Percentiles rank a stretch among this genome's conserved stretches.
Evolutionary conservation across 1,139 yeast genomes (phyloP).

Genomic region (Kazachstania sp.): DNA sequence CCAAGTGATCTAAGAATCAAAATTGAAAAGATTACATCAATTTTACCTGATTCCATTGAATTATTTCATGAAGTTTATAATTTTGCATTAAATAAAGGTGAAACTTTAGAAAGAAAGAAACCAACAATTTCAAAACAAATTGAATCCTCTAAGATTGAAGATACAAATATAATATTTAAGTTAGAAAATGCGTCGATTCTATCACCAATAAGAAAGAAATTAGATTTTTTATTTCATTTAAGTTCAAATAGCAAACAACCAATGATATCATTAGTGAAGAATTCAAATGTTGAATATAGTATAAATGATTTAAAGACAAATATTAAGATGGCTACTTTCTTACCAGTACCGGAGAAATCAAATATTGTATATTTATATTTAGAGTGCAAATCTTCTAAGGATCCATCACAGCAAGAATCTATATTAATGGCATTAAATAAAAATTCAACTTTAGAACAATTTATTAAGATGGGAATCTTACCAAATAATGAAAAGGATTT

Average conservation of each 20-base stretch:
- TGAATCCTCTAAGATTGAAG: constrained; percentile 2
- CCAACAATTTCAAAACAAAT: background rate
- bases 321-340: constrained; percentile 38
- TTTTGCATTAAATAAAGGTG: constrained; percentile 9
- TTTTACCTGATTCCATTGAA: constrained; percentile 17
- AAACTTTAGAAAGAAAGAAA: constrained; percentile 12
- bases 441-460: constrained; percentile 30
- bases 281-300: constrained; percentile 30
- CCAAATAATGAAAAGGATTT: constrained; percentile 25
- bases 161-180: constrained; percentile 34
- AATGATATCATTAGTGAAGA: constrained; percentile 36
- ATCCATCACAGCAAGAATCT: constrained; percentile 35
- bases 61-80: constrained; percentile 23
- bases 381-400: constrained; percentile 31
- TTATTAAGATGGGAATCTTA: constrained; percentile 22
- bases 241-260: constrained; percentile 30
- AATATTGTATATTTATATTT: constrained; percentile 35
- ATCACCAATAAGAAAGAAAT: constrained; percentile 44
- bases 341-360: constrained; percentile 44
- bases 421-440: constrained; percentile 38
- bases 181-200: constrained; percentile 42
- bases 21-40: constrained; percentile 18
- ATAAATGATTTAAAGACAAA: constrained; percentile 34
- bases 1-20: constrained; percentile 21
- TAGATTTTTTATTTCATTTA: constrained; percentile 29